Base-by-base conservation (phyloP, 768 basidiomycete species). In the Boletus vinaceobasis region DNA sequence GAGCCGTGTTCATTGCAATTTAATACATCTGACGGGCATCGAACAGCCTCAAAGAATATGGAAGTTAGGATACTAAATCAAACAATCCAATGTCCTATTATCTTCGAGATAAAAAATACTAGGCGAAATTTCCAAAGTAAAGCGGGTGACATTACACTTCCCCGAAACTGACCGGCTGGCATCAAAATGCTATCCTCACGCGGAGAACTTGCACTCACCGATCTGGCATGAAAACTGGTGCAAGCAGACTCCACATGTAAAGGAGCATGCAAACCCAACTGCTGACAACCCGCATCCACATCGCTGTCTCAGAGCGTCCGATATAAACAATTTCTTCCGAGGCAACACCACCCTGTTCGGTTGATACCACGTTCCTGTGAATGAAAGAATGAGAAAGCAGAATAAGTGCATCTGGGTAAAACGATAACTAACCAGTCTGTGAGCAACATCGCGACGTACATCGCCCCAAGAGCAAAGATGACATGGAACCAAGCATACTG, bases 401-500 rank as follows among this genome's bases (percentile, higher is more conserved):
- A 26, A 56, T 9, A 32, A 50, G 32, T 11, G 5, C 3, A 21
- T 15, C 11, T 9, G 5, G 38, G 35, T 42, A 43, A n/a, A n/a
- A 37, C 2, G 26, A 19, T 23, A 36, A 77, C 90, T 53, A 70
- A 95, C 96, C 97, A 98, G 73, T 99, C 96, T 1, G 96, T 99
- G 50, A 99, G 73, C 14, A 99, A 77, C 83, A 97, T 95, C 7
- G 91, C 93, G 26, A 98, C 93, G 72, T 99, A 99, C 97, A 98
- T 98, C 14, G 93, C 79, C 29, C 86, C 97, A 62, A 98, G 88
- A 43, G 89, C 85, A 68, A 98, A 99, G 65, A 99, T 98, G 70
- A 98, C 74, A 67, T 99, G 97, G 84, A 99, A 98, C 93, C 94
- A 99, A 2, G 93, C 84, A 69, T 99, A 99, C 94, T 97, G 61